phyloP scores from a whole-genome alignment of 2,329 filamentous ascomycete genomes.

The Lasiodiplodia sp. region DNA sequence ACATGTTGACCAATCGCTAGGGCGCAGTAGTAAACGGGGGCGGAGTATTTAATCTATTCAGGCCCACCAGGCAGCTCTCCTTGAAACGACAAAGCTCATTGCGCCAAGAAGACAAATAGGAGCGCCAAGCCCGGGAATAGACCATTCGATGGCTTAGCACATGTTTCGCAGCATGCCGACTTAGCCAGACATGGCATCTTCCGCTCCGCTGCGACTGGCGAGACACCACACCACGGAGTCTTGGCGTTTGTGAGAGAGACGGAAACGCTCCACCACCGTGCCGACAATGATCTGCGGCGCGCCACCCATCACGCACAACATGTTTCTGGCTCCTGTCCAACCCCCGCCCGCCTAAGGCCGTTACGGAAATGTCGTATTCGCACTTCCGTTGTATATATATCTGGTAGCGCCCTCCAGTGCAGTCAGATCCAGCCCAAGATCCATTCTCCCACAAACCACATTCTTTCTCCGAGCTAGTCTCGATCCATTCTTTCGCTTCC shows the following conservation, averaged over 20 bases:
- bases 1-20: neutral
- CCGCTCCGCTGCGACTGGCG: neutral
- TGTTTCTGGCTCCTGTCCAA: neutral
- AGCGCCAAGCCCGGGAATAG: constrained; percentile 10
- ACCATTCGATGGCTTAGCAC: neutral
- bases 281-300: neutral
- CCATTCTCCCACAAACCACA: neutral
- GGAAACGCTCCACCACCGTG: neutral
- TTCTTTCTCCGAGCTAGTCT: constrained; percentile 13
- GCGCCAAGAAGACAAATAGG: neutral
- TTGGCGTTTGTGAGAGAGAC: constrained; percentile 17
- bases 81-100: constrained; percentile 22
- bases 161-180: neutral
- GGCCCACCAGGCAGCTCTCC: constrained; percentile 13
- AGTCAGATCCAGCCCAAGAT: constrained; percentile 13
- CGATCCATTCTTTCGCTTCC: constrained; percentile 9
- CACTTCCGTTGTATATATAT: neutral
- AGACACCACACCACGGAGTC: constrained; percentile 6
- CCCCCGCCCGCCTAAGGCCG: neutral
- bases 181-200: neutral
- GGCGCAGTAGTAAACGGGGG: neutral
- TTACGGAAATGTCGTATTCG: neutral
- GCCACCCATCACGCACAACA: neutral
- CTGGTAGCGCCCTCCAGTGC: neutral
- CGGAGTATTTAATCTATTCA: constrained; percentile 1